Conservation (phyloP, 2,329 filamentous ascomycete species). For the Clonostachys sp. region DNA sequence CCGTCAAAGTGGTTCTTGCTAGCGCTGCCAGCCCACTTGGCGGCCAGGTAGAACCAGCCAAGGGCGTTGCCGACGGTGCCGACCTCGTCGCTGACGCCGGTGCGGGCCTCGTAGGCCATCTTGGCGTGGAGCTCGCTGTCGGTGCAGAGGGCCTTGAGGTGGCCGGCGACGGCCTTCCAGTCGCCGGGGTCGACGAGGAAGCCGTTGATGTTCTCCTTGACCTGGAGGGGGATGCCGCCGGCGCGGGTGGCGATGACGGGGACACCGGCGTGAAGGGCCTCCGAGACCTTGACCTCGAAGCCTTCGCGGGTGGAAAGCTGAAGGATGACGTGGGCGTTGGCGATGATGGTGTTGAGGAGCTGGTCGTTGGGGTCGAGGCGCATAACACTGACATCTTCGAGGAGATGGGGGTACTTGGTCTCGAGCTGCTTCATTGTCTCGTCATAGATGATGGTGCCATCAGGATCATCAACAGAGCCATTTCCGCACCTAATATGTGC, state of each 20-base stretch:
- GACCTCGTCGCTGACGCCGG: slow-evolving; percentile 74
- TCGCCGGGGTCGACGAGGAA: slow-evolving; percentile 72
- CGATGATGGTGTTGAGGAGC: slow-evolving; percentile 71
- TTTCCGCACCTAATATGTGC: slow-evolving; percentile 55
- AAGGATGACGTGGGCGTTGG: slow-evolving; percentile 67
- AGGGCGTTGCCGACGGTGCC: slow-evolving; percentile 76
- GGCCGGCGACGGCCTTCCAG: slow-evolving; percentile 61
- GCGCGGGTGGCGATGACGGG: slow-evolving; percentile 72
- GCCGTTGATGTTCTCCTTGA: slow-evolving; percentile 66
- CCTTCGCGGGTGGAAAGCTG: slow-evolving; percentile 80
- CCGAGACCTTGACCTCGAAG: slow-evolving; percentile 83
- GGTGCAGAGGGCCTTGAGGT: slow-evolving; percentile 63
- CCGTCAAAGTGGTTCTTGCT: slow-evolving; percentile 52
- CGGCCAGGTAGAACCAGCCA: slow-evolving; percentile 71
- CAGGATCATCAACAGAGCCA: slow-evolving; percentile 76
- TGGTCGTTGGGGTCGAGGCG: slow-evolving; percentile 76
- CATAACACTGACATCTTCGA: slow-evolving; percentile 67
- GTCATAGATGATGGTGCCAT: slow-evolving; percentile 68
- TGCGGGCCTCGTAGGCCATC: slow-evolving; percentile 61
- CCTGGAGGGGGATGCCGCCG: slow-evolving; percentile 78
- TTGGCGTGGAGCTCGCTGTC: slow-evolving; percentile 58
- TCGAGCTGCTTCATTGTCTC: slow-evolving; percentile 66
- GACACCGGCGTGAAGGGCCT: slow-evolving; percentile 75
- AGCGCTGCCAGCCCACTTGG: slow-evolving; percentile 46
- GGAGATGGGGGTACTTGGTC: slow-evolving; percentile 54